phyloP scores from a whole-genome alignment of 345 rosid genomes.

The Salix arbutifolia region DNA sequence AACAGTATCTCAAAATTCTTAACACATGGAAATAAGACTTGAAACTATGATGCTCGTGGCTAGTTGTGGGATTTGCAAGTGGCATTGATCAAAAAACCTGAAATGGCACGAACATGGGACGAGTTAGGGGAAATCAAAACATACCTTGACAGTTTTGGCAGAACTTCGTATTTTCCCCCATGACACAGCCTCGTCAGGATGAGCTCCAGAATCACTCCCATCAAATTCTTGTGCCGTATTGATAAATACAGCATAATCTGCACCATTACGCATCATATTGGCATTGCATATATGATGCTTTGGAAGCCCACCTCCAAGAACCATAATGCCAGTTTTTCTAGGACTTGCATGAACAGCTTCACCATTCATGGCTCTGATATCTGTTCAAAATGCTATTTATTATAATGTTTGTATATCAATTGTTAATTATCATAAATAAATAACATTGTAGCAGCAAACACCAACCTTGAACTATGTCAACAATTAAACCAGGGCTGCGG shows the following conservation, averaged over 20 bases:
- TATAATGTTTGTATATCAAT: neutral
- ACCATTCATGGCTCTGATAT: constrained; percentile 72
- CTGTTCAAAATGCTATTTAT: constrained; percentile 30
- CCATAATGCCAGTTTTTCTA: constrained; percentile 79
- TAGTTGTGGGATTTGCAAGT: neutral
- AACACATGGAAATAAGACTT: neutral
- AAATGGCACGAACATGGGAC: no score
- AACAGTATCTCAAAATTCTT: neutral
- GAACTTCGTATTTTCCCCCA: constrained; percentile 89
- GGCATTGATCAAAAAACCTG: neutral
- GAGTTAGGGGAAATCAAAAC: neutral
- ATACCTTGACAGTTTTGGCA: constrained; percentile 83
- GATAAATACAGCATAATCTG: constrained; percentile 83
- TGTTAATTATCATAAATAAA: neutral
- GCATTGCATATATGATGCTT: constrained; percentile 98
- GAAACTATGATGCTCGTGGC: neutral
- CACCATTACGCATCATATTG: constrained; percentile 95
- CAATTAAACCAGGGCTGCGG: constrained; percentile 49
- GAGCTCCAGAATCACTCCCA: constrained; percentile 97
- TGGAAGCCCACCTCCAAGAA: constrained; percentile 90
- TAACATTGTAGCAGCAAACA: neutral
- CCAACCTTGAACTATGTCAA: constrained; percentile 73
- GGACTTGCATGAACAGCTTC: constrained; percentile 82
- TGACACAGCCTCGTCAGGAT: constrained; percentile 90
- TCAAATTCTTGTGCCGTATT: constrained; percentile 94